These are phyloP conservation scores for Apiospora rasikravindrae DNA, from an alignment of 2,329 filamentous ascomycete genomes.

Conservation along the genomic window DNA sequence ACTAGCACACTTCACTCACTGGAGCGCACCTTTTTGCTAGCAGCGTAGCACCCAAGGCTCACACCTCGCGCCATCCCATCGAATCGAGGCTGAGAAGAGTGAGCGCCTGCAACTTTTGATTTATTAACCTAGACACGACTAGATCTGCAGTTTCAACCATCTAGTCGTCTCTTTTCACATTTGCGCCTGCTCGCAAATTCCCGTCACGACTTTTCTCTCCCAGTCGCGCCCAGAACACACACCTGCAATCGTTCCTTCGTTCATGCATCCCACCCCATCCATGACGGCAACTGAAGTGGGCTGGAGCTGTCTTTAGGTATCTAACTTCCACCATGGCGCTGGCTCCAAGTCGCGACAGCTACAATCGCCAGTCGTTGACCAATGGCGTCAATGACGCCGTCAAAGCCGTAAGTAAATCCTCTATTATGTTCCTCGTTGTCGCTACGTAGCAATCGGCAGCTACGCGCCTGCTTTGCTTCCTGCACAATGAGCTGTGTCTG, in stretches of 20 bases:
- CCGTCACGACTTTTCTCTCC: background rate
- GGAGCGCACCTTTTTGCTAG: background rate
- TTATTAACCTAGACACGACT: slow-evolving; percentile 9
- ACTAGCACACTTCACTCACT: background rate
- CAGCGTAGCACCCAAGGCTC: slow-evolving; percentile 13
- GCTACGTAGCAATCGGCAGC: background rate
- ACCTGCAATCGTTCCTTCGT: slow-evolving; percentile 3
- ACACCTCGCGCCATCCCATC: slow-evolving; percentile 9
- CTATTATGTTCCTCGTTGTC: background rate
- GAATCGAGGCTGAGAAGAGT: slow-evolving; percentile 9
- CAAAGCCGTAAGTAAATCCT: slow-evolving; percentile 63
- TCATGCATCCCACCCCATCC: slow-evolving; percentile 14
- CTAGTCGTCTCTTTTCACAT: slow-evolving; percentile 10
- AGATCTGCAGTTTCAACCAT: slow-evolving; percentile 13
- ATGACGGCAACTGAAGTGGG: slow-evolving; percentile 18
- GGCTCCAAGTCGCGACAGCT: slow-evolving; percentile 52
- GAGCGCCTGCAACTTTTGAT: slow-evolving; percentile 14
- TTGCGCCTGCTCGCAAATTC: slow-evolving; percentile 13
- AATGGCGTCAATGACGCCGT: slow-evolving; percentile 65
- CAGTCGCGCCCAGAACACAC: background rate
- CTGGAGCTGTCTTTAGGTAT: slow-evolving; percentile 11
- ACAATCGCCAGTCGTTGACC: slow-evolving; percentile 71
- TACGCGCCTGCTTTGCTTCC: slow-evolving; percentile 7
- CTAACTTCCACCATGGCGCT: slow-evolving; percentile 17
- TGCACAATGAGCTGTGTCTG: slow-evolving; percentile 21